Conservation (phyloP, 192 early-diverging fungal species). For the Geosiphon pyriformis region DNA sequence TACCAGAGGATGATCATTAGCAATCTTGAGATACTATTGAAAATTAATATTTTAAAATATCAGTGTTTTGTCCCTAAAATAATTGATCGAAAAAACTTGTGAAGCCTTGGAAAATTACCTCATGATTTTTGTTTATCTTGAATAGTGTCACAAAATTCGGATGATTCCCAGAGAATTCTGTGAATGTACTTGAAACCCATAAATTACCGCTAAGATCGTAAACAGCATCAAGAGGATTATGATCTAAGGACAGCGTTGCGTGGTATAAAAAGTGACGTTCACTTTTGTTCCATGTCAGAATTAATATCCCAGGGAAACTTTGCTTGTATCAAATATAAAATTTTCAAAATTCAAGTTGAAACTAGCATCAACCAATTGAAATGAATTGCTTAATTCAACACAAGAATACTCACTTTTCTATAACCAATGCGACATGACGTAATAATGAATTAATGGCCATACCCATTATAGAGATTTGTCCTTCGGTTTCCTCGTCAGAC, state of each 20-base stretch:
- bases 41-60: neutral
- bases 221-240: constrained; percentile 31
- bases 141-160: neutral
- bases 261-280: constrained; percentile 28
- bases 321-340: constrained; percentile 13
- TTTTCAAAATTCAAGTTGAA: too few species aligned
- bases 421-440: constrained; percentile 40
- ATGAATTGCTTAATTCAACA: neutral
- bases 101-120: neutral
- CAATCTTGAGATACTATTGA: constrained; percentile 8
- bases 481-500: constrained; percentile 20
- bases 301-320: constrained; percentile 29
- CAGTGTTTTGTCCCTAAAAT: too few species aligned
- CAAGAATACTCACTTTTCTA: constrained; percentile 36
- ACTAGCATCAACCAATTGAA: too few species aligned
- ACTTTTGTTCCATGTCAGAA: constrained; percentile 35
- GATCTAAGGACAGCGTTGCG: constrained; percentile 30
- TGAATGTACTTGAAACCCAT: constrained; percentile 35
- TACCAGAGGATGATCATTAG: constrained; percentile 25
- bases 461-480: constrained; percentile 32
- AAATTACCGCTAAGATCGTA: constrained; percentile 47
- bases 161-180: constrained; percentile 16
- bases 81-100: too few species aligned
- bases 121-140: neutral
- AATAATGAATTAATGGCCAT: constrained; percentile 34